These are phyloP conservation scores for Jacaranda mimosifolia DNA, from an alignment of 257 asterid genomes.

Conservation along the genomic window DNA sequence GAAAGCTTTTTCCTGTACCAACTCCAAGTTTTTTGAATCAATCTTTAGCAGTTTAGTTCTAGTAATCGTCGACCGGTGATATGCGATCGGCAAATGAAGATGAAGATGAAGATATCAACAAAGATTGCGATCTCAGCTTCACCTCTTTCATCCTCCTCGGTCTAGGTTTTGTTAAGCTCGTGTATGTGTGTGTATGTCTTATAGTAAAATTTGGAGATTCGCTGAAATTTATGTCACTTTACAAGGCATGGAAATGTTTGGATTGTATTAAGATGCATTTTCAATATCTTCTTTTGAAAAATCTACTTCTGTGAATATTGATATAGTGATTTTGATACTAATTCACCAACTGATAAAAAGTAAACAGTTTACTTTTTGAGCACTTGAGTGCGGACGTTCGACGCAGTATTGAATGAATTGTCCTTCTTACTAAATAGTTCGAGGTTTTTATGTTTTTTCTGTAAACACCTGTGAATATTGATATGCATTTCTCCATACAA, in stretches of 20 bases:
- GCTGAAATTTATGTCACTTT: neutral
- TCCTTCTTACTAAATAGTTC: conserved; percentile 1
- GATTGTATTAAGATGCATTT: neutral
- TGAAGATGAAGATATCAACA: conserved; percentile 66
- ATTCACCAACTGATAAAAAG: too few relatives aligned
- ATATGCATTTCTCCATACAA: neutral
- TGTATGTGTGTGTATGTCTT: too few relatives aligned
- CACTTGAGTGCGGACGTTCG: neutral
- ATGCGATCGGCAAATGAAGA: conserved; percentile 48
- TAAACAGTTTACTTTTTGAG: neutral
- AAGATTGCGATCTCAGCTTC: conserved; percentile 66
- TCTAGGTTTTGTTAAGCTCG: conserved; percentile 46
- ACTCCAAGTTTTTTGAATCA: neutral
- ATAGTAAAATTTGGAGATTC: neutral
- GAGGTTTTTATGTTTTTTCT: neutral
- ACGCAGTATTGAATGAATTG: neutral
- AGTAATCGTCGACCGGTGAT: neutral
- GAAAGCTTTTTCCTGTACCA: neutral
- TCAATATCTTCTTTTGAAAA: too few relatives aligned
- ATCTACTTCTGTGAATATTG: neutral
- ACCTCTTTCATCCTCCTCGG: conserved; percentile 70
- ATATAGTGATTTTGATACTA: too few relatives aligned
- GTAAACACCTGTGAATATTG: neutral
- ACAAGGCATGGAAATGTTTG: neutral
- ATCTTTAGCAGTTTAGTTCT: neutral